phyloP scores from a whole-genome alignment of 2,329 filamentous ascomycete species.

The Colletotrichum camelliae region DNA sequence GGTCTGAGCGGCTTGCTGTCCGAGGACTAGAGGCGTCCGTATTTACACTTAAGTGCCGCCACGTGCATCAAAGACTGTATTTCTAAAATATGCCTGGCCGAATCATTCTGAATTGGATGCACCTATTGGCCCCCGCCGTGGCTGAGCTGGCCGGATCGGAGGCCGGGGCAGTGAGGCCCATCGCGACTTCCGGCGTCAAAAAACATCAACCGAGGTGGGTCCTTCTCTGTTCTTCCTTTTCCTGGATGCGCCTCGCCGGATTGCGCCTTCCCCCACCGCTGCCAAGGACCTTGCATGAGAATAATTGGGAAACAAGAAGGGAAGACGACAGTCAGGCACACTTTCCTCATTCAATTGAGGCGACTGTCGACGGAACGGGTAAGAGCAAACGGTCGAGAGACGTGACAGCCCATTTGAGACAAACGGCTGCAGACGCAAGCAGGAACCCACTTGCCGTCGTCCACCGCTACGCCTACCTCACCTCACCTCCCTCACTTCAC shows the following conservation, averaged over 20 bases:
- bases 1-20: background rate
- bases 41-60: background rate
- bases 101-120: background rate
- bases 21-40: background rate
- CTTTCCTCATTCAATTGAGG: background rate
- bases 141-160: background rate
- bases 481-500: no score
- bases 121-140: background rate
- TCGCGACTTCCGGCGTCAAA: background rate
- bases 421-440: background rate
- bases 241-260: background rate
- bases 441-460: background rate
- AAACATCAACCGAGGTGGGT: background rate
- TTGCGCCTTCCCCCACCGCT: background rate
- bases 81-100: background rate
- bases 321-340: background rate
- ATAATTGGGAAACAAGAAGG: background rate
- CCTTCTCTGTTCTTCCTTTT: background rate
- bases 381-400: background rate
- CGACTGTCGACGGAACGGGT: background rate
- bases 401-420: background rate
- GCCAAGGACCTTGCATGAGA: background rate
- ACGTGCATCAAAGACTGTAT: background rate
- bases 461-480: background rate
- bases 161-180: background rate